Evolutionary conservation across 106 monocot species (phyloP).

Genomic region (Dendrobium huoshanense): DNA sequence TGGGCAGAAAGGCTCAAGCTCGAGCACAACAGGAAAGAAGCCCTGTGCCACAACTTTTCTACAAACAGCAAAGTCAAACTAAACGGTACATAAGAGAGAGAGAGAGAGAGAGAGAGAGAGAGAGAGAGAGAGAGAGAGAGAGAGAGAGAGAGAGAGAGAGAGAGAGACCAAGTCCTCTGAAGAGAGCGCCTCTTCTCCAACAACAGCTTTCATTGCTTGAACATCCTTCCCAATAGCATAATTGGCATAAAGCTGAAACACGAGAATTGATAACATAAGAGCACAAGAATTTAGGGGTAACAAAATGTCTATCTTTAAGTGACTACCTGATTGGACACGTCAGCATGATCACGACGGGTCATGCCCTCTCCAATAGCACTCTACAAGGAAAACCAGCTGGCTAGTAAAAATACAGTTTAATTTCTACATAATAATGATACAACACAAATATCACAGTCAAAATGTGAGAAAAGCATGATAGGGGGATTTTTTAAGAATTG

Average conservation of each 20-base stretch:
- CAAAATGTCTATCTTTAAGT: background rate
- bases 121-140: slow-evolving; percentile 45
- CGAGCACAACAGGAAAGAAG: too few relatives aligned
- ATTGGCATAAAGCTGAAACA: slow-evolving; percentile 84
- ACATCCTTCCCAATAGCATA: slow-evolving; percentile 99
- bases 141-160: slow-evolving; percentile 19
- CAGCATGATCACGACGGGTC: slow-evolving; percentile 96
- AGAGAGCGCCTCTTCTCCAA: slow-evolving; percentile 98
- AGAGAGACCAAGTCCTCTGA: slow-evolving; percentile 91
- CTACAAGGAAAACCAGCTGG: slow-evolving; percentile 25
- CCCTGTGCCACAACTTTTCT: too few relatives aligned
- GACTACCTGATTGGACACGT: slow-evolving; percentile 80
- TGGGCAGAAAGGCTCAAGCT: too few relatives aligned
- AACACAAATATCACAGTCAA: too few relatives aligned
- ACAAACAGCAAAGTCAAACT: too few relatives aligned
- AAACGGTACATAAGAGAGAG: background rate
- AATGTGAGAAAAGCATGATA: too few relatives aligned
- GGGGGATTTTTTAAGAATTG: too few relatives aligned
- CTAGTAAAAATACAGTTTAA: too few relatives aligned
- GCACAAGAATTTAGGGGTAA: background rate
- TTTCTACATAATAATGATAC: too few relatives aligned
- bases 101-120: slow-evolving; percentile 29
- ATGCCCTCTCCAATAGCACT: slow-evolving; percentile 99
- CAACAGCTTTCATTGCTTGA: slow-evolving; percentile 98
- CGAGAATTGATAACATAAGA: background rate